Evolutionary conservation across 1,284 basidiomycete species (phyloP).

Genomic region (Afroboletus lepidellus): DNA sequence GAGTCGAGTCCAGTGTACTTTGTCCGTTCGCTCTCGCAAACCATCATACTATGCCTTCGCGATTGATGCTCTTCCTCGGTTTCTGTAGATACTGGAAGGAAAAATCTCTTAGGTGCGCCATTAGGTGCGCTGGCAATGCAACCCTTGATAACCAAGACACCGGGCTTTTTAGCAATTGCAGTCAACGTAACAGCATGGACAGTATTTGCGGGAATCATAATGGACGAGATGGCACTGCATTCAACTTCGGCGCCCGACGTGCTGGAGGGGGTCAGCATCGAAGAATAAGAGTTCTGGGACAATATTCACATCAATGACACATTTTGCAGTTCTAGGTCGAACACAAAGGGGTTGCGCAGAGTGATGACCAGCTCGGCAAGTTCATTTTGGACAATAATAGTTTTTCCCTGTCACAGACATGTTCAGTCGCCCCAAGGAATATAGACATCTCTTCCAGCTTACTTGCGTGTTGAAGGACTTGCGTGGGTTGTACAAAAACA

Average conservation of each 20-base stretch:
- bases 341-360: conserved; percentile 88
- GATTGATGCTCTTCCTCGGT: conserved; percentile 66
- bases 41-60: conserved; percentile 55
- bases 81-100: conserved; percentile 73
- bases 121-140: conserved; percentile 77
- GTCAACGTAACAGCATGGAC: conserved; percentile 73
- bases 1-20: conserved; percentile 73
- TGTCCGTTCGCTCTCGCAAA: conserved; percentile 63
- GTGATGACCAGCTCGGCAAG: conserved; percentile 78
- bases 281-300: background rate
- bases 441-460: conserved; percentile 13
- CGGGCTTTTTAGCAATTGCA: conserved; percentile 66
- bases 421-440: conserved; percentile 6
- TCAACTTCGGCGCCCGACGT: conserved; percentile 81
- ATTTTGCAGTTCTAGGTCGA: conserved; percentile 84
- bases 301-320: conserved; percentile 72
- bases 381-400: conserved; percentile 82
- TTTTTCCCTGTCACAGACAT: conserved; percentile 45
- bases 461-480: conserved; percentile 62
- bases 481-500: conserved; percentile 88
- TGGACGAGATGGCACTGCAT: conserved; percentile 51
- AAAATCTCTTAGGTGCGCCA: conserved; percentile 68
- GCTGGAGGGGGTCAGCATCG: conserved; percentile 40
- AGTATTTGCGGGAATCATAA: conserved; percentile 72
- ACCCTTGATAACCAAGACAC: conserved; percentile 73